Evolutionary conservation across 352 stramenopile genomes (phyloP).

Genomic region (Elongisporangium undulatum): DNA sequence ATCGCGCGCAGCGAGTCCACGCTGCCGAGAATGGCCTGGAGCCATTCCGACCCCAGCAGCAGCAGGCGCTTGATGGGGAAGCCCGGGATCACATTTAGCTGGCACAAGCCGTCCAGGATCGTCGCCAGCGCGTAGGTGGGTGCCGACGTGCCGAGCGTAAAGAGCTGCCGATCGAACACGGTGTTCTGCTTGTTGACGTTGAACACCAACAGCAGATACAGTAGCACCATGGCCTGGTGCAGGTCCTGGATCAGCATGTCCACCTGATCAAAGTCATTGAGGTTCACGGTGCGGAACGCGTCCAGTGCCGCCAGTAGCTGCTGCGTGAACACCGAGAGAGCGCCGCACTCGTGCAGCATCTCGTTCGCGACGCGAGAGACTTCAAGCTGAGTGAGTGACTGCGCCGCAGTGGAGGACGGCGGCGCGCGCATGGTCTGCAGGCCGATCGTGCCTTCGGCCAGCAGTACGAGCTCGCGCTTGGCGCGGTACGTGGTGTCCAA

Average conservation of each 20-base stretch:
- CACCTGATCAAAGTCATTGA: conserved; percentile 63
- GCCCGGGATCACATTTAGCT: conserved; percentile 63
- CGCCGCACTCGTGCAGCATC: conserved; percentile 66
- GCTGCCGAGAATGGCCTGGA: conserved; percentile 45
- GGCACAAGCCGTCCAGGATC: conserved; percentile 68
- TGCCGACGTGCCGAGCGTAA: conserved; percentile 48
- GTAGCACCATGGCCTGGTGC: conserved; percentile 74
- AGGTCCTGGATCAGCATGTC: conserved; percentile 59
- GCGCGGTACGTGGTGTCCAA: conserved; percentile 70
- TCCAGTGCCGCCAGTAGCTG: conserved; percentile 62
- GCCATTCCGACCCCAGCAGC: conserved; percentile 71
- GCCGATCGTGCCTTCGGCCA: conserved; percentile 49
- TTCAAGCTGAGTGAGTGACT: conserved; percentile 41
- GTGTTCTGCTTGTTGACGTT: conserved; percentile 58
- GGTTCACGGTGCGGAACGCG: conserved; percentile 63
- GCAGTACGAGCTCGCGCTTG: conserved; percentile 61
- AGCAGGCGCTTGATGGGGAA: conserved; percentile 80
- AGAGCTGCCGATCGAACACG: conserved; percentile 67
- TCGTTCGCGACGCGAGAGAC: conserved; percentile 59
- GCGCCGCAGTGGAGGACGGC: conserved; percentile 3
- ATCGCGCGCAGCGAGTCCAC: conserved; percentile 46
- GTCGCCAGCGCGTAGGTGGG: conserved; percentile 58
- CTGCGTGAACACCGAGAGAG: conserved; percentile 56
- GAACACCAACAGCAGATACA: conserved; percentile 76
- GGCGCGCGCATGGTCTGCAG: conserved; percentile 8